Evolutionary conservation across 176 grass and related monocot species (phyloP).

Genomic region (Bothriochloa decipiens): DNA sequence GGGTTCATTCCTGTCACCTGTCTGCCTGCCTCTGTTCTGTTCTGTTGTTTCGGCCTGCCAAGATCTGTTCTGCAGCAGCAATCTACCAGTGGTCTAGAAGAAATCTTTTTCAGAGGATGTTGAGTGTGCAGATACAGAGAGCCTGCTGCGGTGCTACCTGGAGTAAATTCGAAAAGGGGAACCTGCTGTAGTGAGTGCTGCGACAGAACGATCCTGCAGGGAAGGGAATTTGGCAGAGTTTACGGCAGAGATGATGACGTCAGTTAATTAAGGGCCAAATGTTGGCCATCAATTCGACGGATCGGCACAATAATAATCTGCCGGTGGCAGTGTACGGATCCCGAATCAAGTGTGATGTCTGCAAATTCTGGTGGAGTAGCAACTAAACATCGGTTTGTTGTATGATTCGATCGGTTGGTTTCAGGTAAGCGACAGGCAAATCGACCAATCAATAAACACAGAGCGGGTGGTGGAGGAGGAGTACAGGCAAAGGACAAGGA

Average conservation of each 20-base stretch:
- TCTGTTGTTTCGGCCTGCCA: not conserved
- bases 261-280: constrained; percentile 17
- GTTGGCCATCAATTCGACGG: not conserved
- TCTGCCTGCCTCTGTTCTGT: not conserved
- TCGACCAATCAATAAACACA: constrained; percentile 17
- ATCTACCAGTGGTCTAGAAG: not conserved
- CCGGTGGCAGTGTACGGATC: not conserved
- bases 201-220: not conserved
- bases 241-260: not conserved
- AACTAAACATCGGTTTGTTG: not conserved
- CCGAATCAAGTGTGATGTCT: constrained; percentile 1
- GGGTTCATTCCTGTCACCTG: constrained; percentile 27
- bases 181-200: not conserved
- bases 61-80: not conserved
- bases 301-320: not conserved
- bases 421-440: constrained; percentile 3
- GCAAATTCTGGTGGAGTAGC: not conserved
- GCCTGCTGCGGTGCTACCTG: not conserved
- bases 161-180: constrained; percentile 12
- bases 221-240: constrained; percentile 8
- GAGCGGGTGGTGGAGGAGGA: not conserved
- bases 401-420: not conserved
- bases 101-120: not conserved
- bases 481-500: constrained; percentile 22
- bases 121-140: not conserved